Conservation (phyloP, 1,284 basidiomycete genomes). For the Cronartium quercuum region DNA sequence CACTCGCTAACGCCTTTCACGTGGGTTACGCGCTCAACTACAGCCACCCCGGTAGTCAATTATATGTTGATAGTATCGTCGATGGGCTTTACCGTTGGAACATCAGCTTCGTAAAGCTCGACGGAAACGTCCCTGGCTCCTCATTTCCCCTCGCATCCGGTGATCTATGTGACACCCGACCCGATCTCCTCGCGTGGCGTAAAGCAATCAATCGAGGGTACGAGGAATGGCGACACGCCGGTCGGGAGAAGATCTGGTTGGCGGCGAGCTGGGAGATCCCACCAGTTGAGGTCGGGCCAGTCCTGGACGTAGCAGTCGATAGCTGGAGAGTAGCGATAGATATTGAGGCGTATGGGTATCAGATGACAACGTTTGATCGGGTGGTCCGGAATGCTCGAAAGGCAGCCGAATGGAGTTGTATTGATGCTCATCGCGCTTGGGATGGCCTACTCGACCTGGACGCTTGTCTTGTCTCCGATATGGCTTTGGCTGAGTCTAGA, state of each 20-base stretch:
- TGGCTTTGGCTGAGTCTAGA: constrained; percentile 25
- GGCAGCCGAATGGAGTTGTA: constrained; percentile 26
- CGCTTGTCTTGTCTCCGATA: constrained; percentile 16
- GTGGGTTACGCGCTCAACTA: constrained; percentile 33
- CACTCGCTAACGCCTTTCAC: constrained; percentile 27
- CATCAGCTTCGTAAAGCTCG: constrained; percentile 37
- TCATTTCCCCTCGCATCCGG: constrained; percentile 4
- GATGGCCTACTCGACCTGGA: constrained; percentile 31
- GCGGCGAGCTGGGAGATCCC: constrained; percentile 34
- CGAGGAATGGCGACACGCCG: constrained; percentile 23
- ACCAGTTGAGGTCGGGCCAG: not conserved
- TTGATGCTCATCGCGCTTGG: constrained; percentile 20
- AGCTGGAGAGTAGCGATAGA: constrained; percentile 36
- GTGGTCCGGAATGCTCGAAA: constrained; percentile 29
- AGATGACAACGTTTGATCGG: constrained; percentile 37
- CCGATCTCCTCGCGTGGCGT: constrained; percentile 28
- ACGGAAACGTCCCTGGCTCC: constrained; percentile 34
- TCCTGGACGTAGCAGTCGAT: constrained; percentile 8
- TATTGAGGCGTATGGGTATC: constrained; percentile 28
- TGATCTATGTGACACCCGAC: constrained; percentile 16
- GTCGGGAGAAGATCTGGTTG: constrained; percentile 30
- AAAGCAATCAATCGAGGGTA: constrained; percentile 20
- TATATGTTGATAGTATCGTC: constrained; percentile 32
- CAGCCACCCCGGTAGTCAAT: constrained; percentile 32
- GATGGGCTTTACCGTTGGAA: constrained; percentile 35